Evolutionary conservation across 768 basidiomycete species (phyloP).

Genomic region (Mycena vulgaris): DNA sequence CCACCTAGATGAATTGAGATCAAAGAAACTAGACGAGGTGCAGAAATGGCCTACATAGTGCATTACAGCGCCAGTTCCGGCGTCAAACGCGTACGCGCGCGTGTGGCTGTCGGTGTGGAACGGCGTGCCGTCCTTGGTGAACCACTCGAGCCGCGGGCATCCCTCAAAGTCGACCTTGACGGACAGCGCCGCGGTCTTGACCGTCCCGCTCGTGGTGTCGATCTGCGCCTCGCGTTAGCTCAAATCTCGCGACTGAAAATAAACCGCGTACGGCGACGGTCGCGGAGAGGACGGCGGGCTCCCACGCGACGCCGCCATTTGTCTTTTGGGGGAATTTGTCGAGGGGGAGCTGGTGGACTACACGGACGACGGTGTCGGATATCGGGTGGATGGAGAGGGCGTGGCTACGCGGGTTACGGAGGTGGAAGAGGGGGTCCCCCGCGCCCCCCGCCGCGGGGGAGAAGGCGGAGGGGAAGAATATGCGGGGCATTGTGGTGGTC

Average conservation of each 20-base stretch:
- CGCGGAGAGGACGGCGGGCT: slow-evolving; percentile 12
- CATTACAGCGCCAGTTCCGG: slow-evolving; percentile 34
- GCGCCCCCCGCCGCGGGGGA: neutral
- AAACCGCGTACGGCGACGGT: neutral
- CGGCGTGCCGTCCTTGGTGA: slow-evolving; percentile 31
- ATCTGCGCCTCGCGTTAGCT: neutral
- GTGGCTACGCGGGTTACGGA: slow-evolving; percentile 33
- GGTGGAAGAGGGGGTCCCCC: slow-evolving; percentile 24
- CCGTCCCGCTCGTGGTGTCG: slow-evolving; percentile 15
- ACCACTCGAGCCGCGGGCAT: slow-evolving; percentile 37
- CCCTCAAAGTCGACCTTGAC: slow-evolving; percentile 30
- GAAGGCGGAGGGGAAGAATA: slow-evolving; percentile 29
- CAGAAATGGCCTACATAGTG: slow-evolving; percentile 39
- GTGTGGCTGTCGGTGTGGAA: slow-evolving; percentile 36
- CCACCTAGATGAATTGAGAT: slow-evolving; percentile 12
- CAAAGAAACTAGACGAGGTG: no score
- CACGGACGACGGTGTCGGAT: slow-evolving; percentile 36
- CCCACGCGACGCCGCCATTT: slow-evolving; percentile 29
- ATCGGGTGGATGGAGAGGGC: slow-evolving; percentile 33
- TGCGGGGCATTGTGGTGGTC: slow-evolving; percentile 33
- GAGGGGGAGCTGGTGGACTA: slow-evolving; percentile 35
- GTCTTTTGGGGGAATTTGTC: slow-evolving; percentile 37
- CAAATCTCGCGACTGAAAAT: neutral
- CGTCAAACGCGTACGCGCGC: slow-evolving; percentile 38
- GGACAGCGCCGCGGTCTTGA: slow-evolving; percentile 25